Conservation (phyloP, 441 rosid genomes). For the Aleurites moluccanus region DNA sequence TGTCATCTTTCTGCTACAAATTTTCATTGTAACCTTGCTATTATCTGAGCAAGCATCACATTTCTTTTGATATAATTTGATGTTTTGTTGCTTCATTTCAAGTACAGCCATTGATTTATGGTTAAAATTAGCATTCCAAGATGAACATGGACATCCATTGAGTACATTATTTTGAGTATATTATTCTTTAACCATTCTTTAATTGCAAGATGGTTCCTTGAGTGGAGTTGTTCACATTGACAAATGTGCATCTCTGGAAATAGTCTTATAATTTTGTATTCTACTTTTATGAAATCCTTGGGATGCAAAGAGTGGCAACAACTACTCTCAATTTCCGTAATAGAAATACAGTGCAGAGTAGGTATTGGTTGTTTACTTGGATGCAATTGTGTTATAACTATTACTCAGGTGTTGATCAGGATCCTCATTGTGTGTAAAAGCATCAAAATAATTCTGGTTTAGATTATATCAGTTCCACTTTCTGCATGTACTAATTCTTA, state of each 20-base stretch:
- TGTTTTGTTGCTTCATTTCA: not conserved
- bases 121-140: not conserved
- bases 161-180: too few relatives aligned
- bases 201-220: not conserved
- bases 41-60: not conserved
- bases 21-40: not conserved
- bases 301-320: not conserved
- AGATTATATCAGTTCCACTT: not conserved
- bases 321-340: not conserved
- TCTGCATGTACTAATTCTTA: not conserved
- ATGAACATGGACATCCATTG: not conserved
- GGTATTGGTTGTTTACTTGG: not conserved
- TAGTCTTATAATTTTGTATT: not conserved
- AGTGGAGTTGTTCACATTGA: not conserved
- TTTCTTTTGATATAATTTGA: not conserved
- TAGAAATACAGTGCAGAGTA: not conserved
- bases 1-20: not conserved
- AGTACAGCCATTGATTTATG: not conserved
- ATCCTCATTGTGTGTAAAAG: not conserved
- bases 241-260: not conserved
- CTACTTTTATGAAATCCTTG: not conserved
- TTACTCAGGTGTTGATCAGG: not conserved
- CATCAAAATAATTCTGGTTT: not conserved
- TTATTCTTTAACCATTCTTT: not conserved
- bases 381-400: conserved; percentile 1